Base-by-base conservation (phyloP, 2,329 filamentous ascomycete species). In the Fusarium globosum region DNA sequence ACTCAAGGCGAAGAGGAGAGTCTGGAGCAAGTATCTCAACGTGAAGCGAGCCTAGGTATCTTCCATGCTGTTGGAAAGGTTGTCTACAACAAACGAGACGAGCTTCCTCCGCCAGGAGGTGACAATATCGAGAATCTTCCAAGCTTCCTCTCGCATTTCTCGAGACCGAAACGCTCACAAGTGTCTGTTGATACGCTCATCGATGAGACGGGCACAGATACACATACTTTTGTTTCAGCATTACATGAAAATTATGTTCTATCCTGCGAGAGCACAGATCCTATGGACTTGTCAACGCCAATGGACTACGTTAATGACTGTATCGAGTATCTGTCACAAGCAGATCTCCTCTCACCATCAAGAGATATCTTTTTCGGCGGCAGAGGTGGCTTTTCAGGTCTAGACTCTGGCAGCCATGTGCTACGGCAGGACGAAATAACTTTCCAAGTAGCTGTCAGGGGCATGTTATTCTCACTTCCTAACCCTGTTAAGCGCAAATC, bases 41-140 rank as follows among this genome's bases (percentile, higher is more conserved):
- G 96, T 63, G 96, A 98, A 83, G 92, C 93, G 21, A 97, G 92
- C 71, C 86, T 99, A 6, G 96, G 96, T 4, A 94, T 99, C 57
- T 99, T 99, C 79, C 96, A 99, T 81, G 95, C 96, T 1, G 93
- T 98, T 18, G 96, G 96, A 7, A 98, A 96, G 80, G 94, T 99
- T 6, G 92, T 98, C 2, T 97, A 98, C 84, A 99, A 99, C 84
- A 99, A 98, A 81, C 89, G 96, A 51, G 88, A 93, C 28, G 90
- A 92, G 35, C 80, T 69, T 51, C 81, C 82, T 8, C 82, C 86
- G 18, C 75, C 81, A 14, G 79, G 79, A 12, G 79, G 79, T 14
- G 82, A 86, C 38, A 79, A 82, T 6, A 82, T 82, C 23, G 90
- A 92, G 75, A 81, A 82, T 30, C 83, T 94, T 23, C 92, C 92